These are phyloP conservation scores for Coemansia sp. DNA, from an alignment of 192 early-diverging fungal genomes.

Conservation along the genomic window DNA sequence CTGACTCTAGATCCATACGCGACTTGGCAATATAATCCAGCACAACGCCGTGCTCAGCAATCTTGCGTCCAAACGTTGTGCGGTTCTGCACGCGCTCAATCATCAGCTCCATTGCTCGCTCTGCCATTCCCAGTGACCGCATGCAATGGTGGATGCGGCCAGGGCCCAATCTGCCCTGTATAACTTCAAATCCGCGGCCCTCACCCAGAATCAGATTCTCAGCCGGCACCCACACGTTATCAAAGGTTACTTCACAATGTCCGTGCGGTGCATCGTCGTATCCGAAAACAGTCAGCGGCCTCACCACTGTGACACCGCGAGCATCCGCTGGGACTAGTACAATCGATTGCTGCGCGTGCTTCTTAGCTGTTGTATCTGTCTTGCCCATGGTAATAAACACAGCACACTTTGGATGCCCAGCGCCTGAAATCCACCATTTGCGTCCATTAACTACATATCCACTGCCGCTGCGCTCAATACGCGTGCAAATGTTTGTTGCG, in stretches of 20 bases:
- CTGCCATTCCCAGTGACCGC: slow-evolving; percentile 90
- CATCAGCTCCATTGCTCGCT: slow-evolving; percentile 87
- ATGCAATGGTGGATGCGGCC: slow-evolving; percentile 97
- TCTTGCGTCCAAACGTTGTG: slow-evolving; percentile 82
- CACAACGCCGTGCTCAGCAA: slow-evolving; percentile 82
- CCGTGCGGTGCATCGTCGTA: slow-evolving; percentile 97
- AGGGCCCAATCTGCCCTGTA: slow-evolving; percentile 95
- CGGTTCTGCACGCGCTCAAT: slow-evolving; percentile 78
- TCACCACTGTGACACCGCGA: slow-evolving; percentile 77
- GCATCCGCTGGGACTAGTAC: slow-evolving; percentile 84
- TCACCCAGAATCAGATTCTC: slow-evolving; percentile 90
- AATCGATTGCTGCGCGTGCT: slow-evolving; percentile 86
- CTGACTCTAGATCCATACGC: slow-evolving; percentile 89
- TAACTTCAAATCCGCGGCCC: slow-evolving; percentile 97
- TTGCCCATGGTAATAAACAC: slow-evolving; percentile 95
- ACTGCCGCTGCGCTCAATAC: slow-evolving; percentile 66
- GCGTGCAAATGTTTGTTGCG: slow-evolving; percentile 93
- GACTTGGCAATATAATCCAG: slow-evolving; percentile 78
- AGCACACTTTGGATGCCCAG: slow-evolving; percentile 89
- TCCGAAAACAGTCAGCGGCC: slow-evolving; percentile 87
- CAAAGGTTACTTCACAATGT: slow-evolving; percentile 91
- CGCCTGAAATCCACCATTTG: slow-evolving; percentile 99
- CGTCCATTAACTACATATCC: slow-evolving; percentile 73
- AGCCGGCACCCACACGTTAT: slow-evolving; percentile 80
- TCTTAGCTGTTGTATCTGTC: slow-evolving; percentile 58